These are phyloP conservation scores for Cystoderma amianthinum DNA, from an alignment of 768 basidiomycete species.

Conservation along the genomic window DNA sequence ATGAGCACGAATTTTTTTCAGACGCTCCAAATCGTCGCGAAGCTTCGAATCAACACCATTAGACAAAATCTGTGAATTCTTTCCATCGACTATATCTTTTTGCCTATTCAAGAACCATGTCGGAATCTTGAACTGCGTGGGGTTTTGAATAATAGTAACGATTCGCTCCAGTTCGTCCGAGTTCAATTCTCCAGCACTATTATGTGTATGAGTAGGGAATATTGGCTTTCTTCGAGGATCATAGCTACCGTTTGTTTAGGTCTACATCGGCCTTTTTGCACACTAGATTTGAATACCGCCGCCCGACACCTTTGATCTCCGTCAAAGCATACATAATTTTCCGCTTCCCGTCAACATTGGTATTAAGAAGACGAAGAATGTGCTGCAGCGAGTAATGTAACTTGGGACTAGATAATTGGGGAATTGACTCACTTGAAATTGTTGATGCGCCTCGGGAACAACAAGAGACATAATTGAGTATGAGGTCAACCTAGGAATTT, in stretches of 20 bases:
- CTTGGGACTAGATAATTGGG: neutral
- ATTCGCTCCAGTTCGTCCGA: conserved; percentile 98
- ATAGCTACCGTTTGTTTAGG: conserved; percentile 84
- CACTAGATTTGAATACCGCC: conserved; percentile 96
- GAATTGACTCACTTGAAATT: conserved; percentile 71
- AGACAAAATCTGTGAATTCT: conserved; percentile 92
- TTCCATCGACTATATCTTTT: conserved; percentile 96
- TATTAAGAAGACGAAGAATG: conserved; percentile 98
- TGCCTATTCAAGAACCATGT: conserved; percentile 99
- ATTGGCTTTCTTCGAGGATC: too few species aligned
- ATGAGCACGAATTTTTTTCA: conserved; percentile 99
- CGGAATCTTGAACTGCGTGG: conserved; percentile 99
- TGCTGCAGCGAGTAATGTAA: conserved; percentile 52
- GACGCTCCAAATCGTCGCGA: conserved; percentile 93
- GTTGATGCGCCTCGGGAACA: conserved; percentile 89
- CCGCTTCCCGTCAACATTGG: conserved; percentile 98
- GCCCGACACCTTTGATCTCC: conserved; percentile 99
- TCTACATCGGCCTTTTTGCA: conserved; percentile 99
- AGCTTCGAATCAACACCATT: conserved; percentile 97
- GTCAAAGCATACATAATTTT: conserved; percentile 99
- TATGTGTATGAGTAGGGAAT: neutral
- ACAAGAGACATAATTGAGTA: conserved; percentile 82
- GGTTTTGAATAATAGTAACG: conserved; percentile 99
- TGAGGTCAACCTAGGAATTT: conserved; percentile 9
- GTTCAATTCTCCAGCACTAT: conserved; percentile 97